A percentile compares a stretch with the other conserved stretches of the same genome.
These are phyloP conservation scores for Cytidiella melzeri DNA, from an alignment of 768 basidiomycete genomes.

Conservation along the genomic window DNA sequence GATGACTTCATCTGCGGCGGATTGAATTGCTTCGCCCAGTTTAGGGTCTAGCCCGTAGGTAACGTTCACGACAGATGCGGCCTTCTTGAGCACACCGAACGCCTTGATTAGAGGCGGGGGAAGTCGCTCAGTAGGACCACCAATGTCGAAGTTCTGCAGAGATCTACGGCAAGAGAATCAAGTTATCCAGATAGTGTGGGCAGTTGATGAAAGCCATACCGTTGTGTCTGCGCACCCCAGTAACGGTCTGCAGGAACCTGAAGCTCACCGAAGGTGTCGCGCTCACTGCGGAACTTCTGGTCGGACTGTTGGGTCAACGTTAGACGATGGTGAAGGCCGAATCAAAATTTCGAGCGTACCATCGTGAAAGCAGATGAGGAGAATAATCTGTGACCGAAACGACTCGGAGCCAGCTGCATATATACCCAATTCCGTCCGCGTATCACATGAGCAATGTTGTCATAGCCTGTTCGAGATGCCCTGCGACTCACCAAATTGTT, in stretches of 20 bases:
- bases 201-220: conserved; percentile 39
- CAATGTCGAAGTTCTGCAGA: conserved; percentile 97
- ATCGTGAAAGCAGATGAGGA: conserved; percentile 30
- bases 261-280: conserved; percentile 94
- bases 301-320: conserved; percentile 30
- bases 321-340: background rate
- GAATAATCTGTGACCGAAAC: conserved; percentile 18
- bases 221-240: conserved; percentile 98
- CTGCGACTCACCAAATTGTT: conserved; percentile 17
- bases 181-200: background rate
- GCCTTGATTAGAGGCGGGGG: conserved; percentile 96
- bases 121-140: conserved; percentile 88
- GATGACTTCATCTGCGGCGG: conserved; percentile 96
- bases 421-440: conserved; percentile 3
- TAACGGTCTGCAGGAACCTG: conserved; percentile 84
- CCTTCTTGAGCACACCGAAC: conserved; percentile 96
- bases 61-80: conserved; percentile 86
- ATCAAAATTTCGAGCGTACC: conserved; percentile 21
- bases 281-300: conserved; percentile 67
- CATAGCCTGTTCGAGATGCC: conserved; percentile 1
- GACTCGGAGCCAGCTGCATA: conserved; percentile 13
- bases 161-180: conserved; percentile 45
- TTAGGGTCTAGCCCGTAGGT: conserved; percentile 87
- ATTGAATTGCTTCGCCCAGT: conserved; percentile 81
- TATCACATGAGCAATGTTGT: conserved; percentile 27